Conservation (phyloP, 345 rosid genomes). For the Crucihimalaya himalaica region DNA sequence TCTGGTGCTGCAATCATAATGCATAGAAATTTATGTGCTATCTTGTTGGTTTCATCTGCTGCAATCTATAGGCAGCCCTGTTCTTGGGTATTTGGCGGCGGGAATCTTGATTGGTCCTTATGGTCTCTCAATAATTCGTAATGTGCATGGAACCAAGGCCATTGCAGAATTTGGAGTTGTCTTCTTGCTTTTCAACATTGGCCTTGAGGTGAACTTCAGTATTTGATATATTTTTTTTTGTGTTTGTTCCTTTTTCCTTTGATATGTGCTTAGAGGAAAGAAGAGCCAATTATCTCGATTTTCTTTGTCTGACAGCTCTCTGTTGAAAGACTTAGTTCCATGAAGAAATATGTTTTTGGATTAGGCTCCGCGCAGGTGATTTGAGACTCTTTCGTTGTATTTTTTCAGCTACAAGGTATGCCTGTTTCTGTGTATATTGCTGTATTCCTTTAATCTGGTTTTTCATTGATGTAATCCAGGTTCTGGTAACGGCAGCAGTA, state of each 20-base stretch:
- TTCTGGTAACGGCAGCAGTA: conserved; percentile 87
- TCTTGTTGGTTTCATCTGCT: conserved; percentile 41
- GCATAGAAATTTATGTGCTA: conserved; percentile 16
- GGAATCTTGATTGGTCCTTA: conserved; percentile 98
- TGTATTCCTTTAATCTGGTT: conserved; percentile 16
- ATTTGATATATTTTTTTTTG: conserved; percentile 7
- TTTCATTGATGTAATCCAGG: conserved; percentile 54
- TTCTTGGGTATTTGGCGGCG: conserved; percentile 98
- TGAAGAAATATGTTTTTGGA: conserved; percentile 99
- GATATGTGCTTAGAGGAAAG: conserved; percentile 21
- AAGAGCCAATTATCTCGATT: conserved; percentile 24
- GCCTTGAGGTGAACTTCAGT: conserved; percentile 83
- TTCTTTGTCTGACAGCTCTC: conserved; percentile 70
- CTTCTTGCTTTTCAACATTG: conserved; percentile 93
- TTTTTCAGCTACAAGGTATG: background rate
- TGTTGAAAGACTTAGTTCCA: conserved; percentile 98
- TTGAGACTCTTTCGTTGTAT: background rate
- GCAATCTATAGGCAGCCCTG: conserved; percentile 89
- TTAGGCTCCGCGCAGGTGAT: conserved; percentile 94
- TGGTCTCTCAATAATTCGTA: conserved; percentile 94
- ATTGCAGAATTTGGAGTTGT: conserved; percentile 99
- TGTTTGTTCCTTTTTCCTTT: conserved; percentile 27
- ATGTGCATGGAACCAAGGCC: conserved; percentile 98
- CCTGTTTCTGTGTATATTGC: conserved; percentile 15
- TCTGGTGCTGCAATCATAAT: conserved; percentile 20